phyloP scores from a whole-genome alignment of 2,329 filamentous ascomycete genomes.

The Cladosporium sp. region DNA sequence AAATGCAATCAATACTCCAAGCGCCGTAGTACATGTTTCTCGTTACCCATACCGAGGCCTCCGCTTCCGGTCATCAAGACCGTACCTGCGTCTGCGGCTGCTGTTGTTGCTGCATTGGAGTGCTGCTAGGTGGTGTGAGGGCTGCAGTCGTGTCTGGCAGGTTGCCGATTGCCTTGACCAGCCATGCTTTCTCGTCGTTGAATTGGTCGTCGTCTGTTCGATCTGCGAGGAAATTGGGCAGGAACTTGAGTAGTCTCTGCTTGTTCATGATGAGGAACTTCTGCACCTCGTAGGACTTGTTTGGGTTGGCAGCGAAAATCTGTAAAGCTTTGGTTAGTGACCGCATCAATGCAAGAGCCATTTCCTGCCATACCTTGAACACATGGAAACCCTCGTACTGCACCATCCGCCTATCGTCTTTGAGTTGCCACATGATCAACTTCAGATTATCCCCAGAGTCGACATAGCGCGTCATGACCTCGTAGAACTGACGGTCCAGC shows the following conservation, averaged over 20 bases:
- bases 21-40: slow-evolving; percentile 12
- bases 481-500: slow-evolving; percentile 93
- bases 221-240: slow-evolving; percentile 90
- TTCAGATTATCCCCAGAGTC: slow-evolving; percentile 95
- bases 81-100: slow-evolving; percentile 21
- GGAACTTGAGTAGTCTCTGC: slow-evolving; percentile 83
- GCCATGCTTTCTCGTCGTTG: slow-evolving; percentile 93
- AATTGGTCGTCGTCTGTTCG: slow-evolving; percentile 98
- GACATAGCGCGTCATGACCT: slow-evolving; percentile 96
- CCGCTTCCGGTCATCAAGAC: background rate
- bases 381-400: slow-evolving; percentile 99
- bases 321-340: slow-evolving; percentile 35
- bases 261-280: slow-evolving; percentile 96
- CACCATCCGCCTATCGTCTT: slow-evolving; percentile 97
- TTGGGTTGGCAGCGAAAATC: slow-evolving; percentile 97
- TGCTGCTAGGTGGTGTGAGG: slow-evolving; percentile 25
- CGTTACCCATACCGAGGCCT: slow-evolving; percentile 9
- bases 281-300: slow-evolving; percentile 95
- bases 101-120: slow-evolving; percentile 19
- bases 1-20: background rate
- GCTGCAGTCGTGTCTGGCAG: slow-evolving; percentile 38
- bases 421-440: slow-evolving; percentile 94
- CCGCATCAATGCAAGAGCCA: background rate
- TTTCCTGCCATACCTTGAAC: slow-evolving; percentile 69
- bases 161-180: slow-evolving; percentile 82